Base-by-base conservation (phyloP, 208 protist species). In the Chromosphaera perkinsii region DNA sequence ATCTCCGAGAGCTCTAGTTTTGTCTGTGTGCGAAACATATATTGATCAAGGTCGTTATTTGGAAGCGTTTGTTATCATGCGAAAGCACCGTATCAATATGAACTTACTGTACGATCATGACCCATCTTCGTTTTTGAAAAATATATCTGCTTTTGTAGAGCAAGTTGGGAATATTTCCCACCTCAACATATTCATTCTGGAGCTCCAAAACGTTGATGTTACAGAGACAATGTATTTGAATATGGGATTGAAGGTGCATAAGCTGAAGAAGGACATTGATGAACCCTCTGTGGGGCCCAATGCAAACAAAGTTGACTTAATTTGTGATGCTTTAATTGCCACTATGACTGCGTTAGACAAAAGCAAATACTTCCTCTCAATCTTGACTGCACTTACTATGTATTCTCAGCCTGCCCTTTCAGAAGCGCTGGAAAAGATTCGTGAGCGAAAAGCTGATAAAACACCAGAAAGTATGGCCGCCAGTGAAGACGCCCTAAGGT, bases 61-160 rank as follows among this genome's bases (percentile, higher is more conserved):
- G 0, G 52, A 47, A 0, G 77, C 66, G 14, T 72, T 83, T 7
- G 20, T 26, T 1, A 7, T 68, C 14, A 80, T 82, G 71, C 52
- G 78, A n/a, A 54, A 55, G 22, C 75, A 86, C 39, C 52, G 75
- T 22, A 71, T 86, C 26, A 72, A 81, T 40, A 55, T 79, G 52
- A 85, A 85, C 49, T 66, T 85, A 3, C 22, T 81, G 22, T 76
- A 76, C 36, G 81, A 83, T 51, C 60, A 76, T 47, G 66, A 81
- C 47, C 78, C 78, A 22, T 10, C 2, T 14, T 55, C 55, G 33
- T 85, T 85, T 31, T 22, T 76, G 12, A 31, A 59, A 51, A 39
- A 75, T 5, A 66, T 78, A 37, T 61, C 70, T 3, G 39, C 66
- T 1, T 70, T 85, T 69, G 51, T 85, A 39, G 37, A 72, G 0